Base-by-base conservation (phyloP, 345 rosid genomes). In the Cardamine chenopodiifolia region DNA sequence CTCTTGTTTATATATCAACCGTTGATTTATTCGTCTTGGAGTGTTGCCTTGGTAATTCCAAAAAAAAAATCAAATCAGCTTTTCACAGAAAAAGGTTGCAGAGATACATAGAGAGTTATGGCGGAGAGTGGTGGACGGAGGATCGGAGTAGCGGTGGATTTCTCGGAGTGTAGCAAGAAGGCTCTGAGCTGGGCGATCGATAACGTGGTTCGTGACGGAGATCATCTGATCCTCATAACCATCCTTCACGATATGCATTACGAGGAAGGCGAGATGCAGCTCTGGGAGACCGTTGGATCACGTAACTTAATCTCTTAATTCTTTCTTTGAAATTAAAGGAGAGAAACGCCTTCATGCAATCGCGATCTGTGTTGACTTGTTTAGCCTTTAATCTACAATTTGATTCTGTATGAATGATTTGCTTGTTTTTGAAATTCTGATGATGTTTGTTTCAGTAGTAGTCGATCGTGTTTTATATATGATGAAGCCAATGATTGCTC, bases 101-200 rank as follows among this genome's bases (percentile, higher is more conserved):
- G 20, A 17, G 8, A 60, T 7, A 55, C 53, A 67, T 10, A 62
- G 69, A 64, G 50, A 58, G 48, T 39, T 35, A 86, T 87, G 93
- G 92, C 80, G 71, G 82, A 39, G 66, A 66, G 77, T 25, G 77
- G 42, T 49, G 88, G 80, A 2, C 71, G 89, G 45, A 91, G 84
- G 73, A 81, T 93, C 8, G 98, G 96, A 9, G 91, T 91, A 19
- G 97, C 97, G 15, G 83, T 93, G 56, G 97, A 91, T 83, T 93
- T 91, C 88, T 93, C 97, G n/a, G 68, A 70, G 11, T 89, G 92
- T 79, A 89, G 99, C 83, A 78, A 55, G 82, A 87, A 88, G 69
- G 99, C 99, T 13, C 74, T 95, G 65, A 83, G 58, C 78, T 95
- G 99, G 97, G 93, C 97, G 4, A 82, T 84, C 58, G 97, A 92